Evolutionary conservation across 257 asterid genomes (phyloP), one percentile per base, ranked within the genome.

Genomic region (Penstemon newberryi): DNA sequence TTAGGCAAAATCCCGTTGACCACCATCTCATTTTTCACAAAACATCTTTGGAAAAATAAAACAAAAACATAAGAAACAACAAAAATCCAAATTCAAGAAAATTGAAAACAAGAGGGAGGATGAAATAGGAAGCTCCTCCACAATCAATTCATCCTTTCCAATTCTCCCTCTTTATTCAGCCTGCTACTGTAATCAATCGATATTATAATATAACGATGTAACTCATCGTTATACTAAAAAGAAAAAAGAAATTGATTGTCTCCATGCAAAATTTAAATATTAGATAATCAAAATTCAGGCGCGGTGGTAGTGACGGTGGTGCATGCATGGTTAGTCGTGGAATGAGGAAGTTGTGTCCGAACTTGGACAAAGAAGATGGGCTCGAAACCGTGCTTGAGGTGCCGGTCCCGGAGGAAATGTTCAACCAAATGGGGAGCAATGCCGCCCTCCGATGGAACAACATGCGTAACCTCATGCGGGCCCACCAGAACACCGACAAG

Each of bases 371-470:
- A 37, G 86, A 87, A 69, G 83, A 81, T 57, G 90, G 83, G 7
- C 78, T 87, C 50, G 96, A 91, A 47, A 91, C 96, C 70, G 97
- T 90, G 38, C 75, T 90, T 70, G 98, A 92, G 84, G 95, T 92
- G 18, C 96, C 96, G 0, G 76, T 92, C 3, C 97, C 97, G 11
- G 96, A 92, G 71, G 96, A 88, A 44, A 88, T 87, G 97, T 90
- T 82, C 65, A 77, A 72, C 62, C 81, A 83, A 46, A 90, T 86
- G 86, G 97, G 95, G 50, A 74, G 74, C 79, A 84, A 67, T 65
- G 81, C 93, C 71, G 86, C 80, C 61, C 46, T 67, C 38, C 78
- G 92, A n/a, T 93, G 99, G 99, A 86, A 71, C 43, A 93, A 83
- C 60, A 85, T 93, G 95, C 77, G 95, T 8, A 77, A 75, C 66